Evolutionary conservation across 768 basidiomycete genomes (phyloP).

Genomic region (Rhizopogon sp.): DNA sequence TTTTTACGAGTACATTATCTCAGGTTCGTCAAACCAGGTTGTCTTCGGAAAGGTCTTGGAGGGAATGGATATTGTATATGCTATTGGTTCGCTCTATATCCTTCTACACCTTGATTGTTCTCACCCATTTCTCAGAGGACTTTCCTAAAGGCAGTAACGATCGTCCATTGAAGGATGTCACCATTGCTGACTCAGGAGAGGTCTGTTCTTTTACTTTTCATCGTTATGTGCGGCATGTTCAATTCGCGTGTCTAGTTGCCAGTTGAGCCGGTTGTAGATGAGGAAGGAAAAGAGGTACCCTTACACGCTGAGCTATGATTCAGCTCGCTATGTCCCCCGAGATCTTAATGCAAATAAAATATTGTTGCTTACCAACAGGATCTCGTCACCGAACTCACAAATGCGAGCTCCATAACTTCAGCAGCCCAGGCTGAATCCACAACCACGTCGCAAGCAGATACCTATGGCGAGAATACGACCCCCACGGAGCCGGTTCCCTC

Average conservation of each 20-base stretch:
- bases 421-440: constrained; percentile 12
- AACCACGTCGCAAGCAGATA: constrained; percentile 7
- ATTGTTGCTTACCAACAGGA: constrained; percentile 48
- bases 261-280: constrained; percentile 49
- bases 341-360: constrained; percentile 46
- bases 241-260: constrained; percentile 35
- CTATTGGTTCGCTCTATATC: constrained; percentile 56
- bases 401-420: constrained; percentile 10
- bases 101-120: neutral
- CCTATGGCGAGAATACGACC: constrained; percentile 2
- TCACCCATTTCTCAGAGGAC: constrained; percentile 50
- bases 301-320: constrained; percentile 89
- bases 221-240: constrained; percentile 1
- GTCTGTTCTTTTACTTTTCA: constrained; percentile 35
- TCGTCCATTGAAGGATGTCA: constrained; percentile 70
- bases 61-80: constrained; percentile 81
- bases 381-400: constrained; percentile 16
- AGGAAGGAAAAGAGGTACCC: constrained; percentile 86
- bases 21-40: constrained; percentile 45
- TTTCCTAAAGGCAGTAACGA: constrained; percentile 67
- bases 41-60: constrained; percentile 92
- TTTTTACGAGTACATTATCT: neutral
- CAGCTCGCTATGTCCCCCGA: constrained; percentile 32
- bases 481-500: neutral
- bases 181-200: constrained; percentile 86